Evolutionary conservation across 768 basidiomycete species (phyloP).

Genomic region (Russula abietina): DNA sequence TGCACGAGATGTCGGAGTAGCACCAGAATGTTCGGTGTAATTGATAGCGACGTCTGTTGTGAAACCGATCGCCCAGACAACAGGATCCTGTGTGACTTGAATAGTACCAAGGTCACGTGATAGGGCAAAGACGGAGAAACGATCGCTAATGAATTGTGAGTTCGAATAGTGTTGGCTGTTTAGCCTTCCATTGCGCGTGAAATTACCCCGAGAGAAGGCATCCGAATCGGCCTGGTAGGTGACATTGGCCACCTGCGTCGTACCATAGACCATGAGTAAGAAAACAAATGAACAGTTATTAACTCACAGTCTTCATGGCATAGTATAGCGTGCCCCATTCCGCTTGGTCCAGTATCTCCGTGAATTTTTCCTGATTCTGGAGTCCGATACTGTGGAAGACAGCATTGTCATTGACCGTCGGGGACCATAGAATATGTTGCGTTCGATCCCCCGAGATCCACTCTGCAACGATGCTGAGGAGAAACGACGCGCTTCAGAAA

Average conservation of each 20-base stretch:
- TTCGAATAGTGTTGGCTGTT: conserved; percentile 10
- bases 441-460: conserved; percentile 26
- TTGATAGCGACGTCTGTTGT: conserved; percentile 28
- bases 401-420: neutral
- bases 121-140: conserved; percentile 28
- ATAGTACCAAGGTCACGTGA: conserved; percentile 28
- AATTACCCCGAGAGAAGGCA: conserved; percentile 19
- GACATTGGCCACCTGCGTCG: conserved; percentile 7
- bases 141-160: conserved; percentile 12
- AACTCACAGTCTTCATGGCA: conserved; percentile 17
- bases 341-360: conserved; percentile 20
- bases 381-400: conserved; percentile 21
- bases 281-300: neutral
- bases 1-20: conserved; percentile 37
- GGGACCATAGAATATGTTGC: conserved; percentile 9
- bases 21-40: conserved; percentile 34
- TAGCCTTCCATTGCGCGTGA: conserved; percentile 21
- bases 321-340: conserved; percentile 25
- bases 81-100: conserved; percentile 20
- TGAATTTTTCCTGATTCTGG: neutral
- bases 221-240: conserved; percentile 14
- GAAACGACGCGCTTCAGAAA: neutral
- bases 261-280: neutral
- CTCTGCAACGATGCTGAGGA: conserved; percentile 12
- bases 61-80: conserved; percentile 30